phyloP scores from a whole-genome alignment of 2,329 filamentous ascomycete genomes.

The Botrytis paeoniae region DNA sequence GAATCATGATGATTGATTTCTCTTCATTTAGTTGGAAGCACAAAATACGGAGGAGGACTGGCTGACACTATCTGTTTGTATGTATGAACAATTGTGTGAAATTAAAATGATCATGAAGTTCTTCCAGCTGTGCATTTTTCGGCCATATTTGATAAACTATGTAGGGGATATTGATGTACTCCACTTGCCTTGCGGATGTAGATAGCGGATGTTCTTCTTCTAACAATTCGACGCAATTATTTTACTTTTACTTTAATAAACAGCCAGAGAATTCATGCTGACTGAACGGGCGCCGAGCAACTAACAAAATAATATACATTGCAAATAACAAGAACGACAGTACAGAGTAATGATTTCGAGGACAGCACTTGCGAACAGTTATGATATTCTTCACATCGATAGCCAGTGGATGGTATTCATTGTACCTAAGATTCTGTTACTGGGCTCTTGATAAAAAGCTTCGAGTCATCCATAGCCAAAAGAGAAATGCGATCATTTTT shows the following conservation, averaged over 20 bases:
- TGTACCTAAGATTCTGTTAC: background rate
- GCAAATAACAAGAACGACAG: background rate
- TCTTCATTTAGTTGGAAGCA: background rate
- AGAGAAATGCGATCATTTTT: background rate
- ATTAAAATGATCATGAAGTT: background rate
- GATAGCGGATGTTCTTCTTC: background rate
- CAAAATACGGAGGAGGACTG: background rate
- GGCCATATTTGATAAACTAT: background rate
- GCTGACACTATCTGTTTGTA: background rate
- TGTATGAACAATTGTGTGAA: too few relatives aligned
- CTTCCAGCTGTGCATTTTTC: background rate
- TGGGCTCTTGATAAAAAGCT: background rate
- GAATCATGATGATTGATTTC: background rate
- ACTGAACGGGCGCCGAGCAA: background rate
- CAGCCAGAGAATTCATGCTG: background rate
- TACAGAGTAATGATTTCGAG: background rate
- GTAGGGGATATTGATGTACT: background rate
- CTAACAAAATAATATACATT: background rate
- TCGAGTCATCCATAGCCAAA: background rate
- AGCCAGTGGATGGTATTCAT: background rate
- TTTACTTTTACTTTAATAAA: background rate
- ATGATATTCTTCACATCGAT: background rate
- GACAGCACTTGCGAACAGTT: slow-evolving; percentile 1
- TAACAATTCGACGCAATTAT: background rate
- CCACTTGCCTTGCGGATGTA: background rate